Percentiles rank a stretch among this genome's conserved stretches.
phyloP scores from a whole-genome alignment of 306 rosid species.

The Calophaca sinica region DNA sequence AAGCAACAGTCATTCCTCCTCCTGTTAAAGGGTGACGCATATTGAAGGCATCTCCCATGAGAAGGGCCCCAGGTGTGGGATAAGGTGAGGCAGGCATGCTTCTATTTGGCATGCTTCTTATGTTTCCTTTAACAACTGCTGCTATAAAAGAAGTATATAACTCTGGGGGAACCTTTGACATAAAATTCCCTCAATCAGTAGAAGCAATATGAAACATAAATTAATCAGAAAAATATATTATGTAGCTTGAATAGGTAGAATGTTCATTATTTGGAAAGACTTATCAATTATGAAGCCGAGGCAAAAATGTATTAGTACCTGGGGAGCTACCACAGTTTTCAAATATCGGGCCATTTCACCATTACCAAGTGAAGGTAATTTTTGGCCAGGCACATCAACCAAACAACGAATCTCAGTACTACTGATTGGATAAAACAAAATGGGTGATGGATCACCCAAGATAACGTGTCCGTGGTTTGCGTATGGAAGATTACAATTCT shows the following conservation, averaged over 20 bases:
- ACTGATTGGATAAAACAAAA: constrained; percentile 71
- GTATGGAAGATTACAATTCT: constrained; percentile 67
- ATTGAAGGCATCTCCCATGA: constrained; percentile 93
- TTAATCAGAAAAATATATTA: background rate
- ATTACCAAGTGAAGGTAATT: constrained; percentile 62
- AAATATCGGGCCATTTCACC: constrained; percentile 71
- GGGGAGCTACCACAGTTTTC: constrained; percentile 69
- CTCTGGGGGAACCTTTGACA: constrained; percentile 78
- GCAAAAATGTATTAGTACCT: constrained; percentile 53
- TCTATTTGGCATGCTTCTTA: constrained; percentile 78
- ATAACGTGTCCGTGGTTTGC: constrained; percentile 69
- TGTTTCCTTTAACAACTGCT: constrained; percentile 76
- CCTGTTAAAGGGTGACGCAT: constrained; percentile 97
- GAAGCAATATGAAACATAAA: constrained; percentile 1
- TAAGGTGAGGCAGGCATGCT: constrained; percentile 83
- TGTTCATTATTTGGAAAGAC: constrained; percentile 22
- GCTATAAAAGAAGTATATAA: constrained; percentile 62
- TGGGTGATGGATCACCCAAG: constrained; percentile 69
- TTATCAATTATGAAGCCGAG: background rate
- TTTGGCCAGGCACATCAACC: constrained; percentile 73
- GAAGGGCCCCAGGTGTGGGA: constrained; percentile 79
- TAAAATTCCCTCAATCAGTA: constrained; percentile 16
- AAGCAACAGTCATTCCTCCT: constrained; percentile 94
- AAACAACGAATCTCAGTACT: constrained; percentile 71
- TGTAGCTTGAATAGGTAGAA: constrained; percentile 1